Base-by-base conservation (phyloP, 139 green algal species). In the Chlorella ohadii region DNA sequence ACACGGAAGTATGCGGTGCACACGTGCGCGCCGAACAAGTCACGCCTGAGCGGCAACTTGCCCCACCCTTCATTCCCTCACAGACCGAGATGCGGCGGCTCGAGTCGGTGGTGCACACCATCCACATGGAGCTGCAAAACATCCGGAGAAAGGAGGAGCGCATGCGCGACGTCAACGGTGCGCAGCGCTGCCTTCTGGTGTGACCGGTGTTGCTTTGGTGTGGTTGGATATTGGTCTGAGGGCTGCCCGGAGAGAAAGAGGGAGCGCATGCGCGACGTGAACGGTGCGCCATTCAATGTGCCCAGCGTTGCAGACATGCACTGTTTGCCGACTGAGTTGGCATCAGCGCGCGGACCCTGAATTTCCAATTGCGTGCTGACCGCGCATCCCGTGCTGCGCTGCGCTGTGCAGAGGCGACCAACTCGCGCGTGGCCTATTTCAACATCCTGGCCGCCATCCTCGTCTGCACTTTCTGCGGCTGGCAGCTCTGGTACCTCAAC, bases 91-190 rank as follows among this genome's bases (percentile, higher is more conserved):
- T 98, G 84, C 79, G 76, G 28, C 63, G 79, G 63, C 84, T 96
- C 76, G 93, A 97, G 79, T 84, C 90, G 16, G 73, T 86, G 19
- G 90, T 97, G 57, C 89, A 93, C 41, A 89, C 93, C 72, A 94
- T 98, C 38, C 94, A 98, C 80, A 86, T 81, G 25, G 92, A 97
- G 83, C 94, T 98, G 92, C 86, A 96, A 78, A 76, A 88, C 86
- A 87, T 98, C 77, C 88, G 93, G 68, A 81, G 92, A 47, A 85
- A 90, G 6, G 96, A 99, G 82, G 89, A 94, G 84, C 88, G 97
- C 67, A 98, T 99, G 94, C 89, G 96, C 2, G 90, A 99, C 77
- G 86, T 99, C 70, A 98, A 96, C 82, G 94, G 93, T 95, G 84
- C 68, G 90, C 65, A 3, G 16, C 23, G 36, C 3, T n/a, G 13